Evolutionary conservation across 176 grass and related monocot species (phyloP).

Genomic region (Poa annua): DNA sequence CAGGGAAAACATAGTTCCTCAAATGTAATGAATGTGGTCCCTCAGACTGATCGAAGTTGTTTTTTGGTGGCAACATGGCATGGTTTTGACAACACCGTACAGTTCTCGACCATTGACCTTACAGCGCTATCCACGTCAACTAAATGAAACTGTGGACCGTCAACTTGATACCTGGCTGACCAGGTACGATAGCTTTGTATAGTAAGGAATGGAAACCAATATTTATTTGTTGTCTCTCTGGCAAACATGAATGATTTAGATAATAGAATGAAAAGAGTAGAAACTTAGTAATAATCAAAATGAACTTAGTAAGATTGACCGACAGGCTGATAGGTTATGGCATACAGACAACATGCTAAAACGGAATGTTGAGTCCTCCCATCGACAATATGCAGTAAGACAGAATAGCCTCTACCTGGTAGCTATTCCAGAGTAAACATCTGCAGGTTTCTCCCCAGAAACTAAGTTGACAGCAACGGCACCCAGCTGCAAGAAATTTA

Average conservation of each 20-base stretch:
- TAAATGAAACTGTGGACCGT: neutral
- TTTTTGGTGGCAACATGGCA: constrained; percentile 1
- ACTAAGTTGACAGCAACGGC: constrained; percentile 93
- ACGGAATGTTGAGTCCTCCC: neutral
- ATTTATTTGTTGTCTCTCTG: neutral
- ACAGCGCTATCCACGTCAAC: neutral
- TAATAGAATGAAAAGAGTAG: constrained; percentile 8
- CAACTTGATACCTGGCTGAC: neutral
- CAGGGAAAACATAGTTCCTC: neutral
- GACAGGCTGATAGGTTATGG: constrained; percentile 17
- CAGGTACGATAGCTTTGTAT: neutral
- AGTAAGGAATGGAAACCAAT: constrained; percentile 15
- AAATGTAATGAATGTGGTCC: neutral
- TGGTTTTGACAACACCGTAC: neutral
- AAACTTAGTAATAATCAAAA: neutral
- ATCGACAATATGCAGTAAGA: constrained; percentile 34
- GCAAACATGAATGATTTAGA: neutral
- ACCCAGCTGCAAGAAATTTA: constrained; percentile 72
- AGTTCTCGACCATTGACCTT: neutral
- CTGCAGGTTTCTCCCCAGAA: constrained; percentile 87
- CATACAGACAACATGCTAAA: constrained; percentile 22
- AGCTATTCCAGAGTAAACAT: constrained; percentile 99
- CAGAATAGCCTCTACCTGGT: constrained; percentile 60
- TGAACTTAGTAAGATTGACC: neutral
- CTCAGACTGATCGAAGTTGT: neutral